Percentiles rank a stretch among this genome's conserved stretches.
These are phyloP conservation scores for Irpex rosettiformis DNA, from an alignment of 1,284 basidiomycete species.

Conservation along the genomic window DNA sequence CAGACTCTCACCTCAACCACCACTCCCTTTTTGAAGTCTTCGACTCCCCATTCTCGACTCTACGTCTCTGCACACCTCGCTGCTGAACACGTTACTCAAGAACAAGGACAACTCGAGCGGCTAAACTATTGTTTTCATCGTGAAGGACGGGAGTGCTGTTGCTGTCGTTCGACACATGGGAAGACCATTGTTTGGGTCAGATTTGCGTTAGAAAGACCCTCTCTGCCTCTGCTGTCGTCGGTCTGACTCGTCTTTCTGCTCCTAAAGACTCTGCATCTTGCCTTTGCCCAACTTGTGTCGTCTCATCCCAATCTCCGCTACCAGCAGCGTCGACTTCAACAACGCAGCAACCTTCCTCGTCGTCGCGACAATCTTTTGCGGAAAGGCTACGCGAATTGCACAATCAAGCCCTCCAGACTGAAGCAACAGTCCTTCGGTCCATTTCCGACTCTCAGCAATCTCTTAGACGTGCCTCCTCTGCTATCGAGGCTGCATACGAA, in stretches of 20 bases:
- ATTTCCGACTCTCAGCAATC: conserved; percentile 16
- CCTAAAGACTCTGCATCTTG: conserved; percentile 14
- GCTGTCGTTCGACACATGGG: conserved; percentile 14
- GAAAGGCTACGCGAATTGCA: not conserved
- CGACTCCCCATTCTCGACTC: too few species aligned
- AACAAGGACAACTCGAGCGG: not conserved
- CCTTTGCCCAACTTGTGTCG: conserved; percentile 3
- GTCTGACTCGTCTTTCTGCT: conserved; percentile 8
- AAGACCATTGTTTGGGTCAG: conserved; percentile 17
- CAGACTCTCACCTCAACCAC: not conserved
- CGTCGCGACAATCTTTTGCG: not conserved
- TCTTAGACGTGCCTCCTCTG: conserved; percentile 13
- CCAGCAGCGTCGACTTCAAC: not conserved
- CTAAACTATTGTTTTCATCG: not conserved
- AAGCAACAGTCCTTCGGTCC: conserved; percentile 8
- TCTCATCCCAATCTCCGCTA: not conserved
- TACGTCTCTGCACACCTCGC: not conserved
- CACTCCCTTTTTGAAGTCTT: too few species aligned
- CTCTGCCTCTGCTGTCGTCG: not conserved
- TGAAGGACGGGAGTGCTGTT: not conserved
- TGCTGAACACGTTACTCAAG: not conserved
- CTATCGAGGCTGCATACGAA: conserved; percentile 15
- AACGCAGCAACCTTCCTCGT: not conserved
- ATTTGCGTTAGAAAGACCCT: conserved; percentile 13
- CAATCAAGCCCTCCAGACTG: not conserved